A percentile compares a stretch with the other conserved stretches of the same genome.
Evolutionary conservation across 208 protist genomes (phyloP).

Genomic region (Leishmania major): DNA sequence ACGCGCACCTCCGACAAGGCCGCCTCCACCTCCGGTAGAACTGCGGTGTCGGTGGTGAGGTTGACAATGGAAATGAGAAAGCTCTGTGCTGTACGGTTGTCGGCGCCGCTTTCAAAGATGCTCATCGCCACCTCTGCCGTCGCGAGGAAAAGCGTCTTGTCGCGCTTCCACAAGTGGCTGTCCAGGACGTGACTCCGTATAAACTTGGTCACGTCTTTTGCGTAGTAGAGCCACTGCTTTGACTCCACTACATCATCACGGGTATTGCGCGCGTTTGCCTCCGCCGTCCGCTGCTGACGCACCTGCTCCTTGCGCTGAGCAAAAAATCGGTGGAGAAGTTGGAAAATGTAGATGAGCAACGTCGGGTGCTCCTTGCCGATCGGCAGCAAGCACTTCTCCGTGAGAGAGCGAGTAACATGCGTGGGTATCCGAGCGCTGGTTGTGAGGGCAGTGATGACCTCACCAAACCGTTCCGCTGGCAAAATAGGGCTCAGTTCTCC

Average conservation of each 20-base stretch:
- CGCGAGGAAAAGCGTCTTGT: slow-evolving; percentile 31
- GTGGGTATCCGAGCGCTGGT: slow-evolving; percentile 27
- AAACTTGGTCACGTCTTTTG: slow-evolving; percentile 67
- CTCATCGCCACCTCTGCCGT: slow-evolving; percentile 41
- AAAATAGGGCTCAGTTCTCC: slow-evolving; percentile 56
- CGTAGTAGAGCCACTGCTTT: slow-evolving; percentile 70
- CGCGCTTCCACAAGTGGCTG: slow-evolving; percentile 30
- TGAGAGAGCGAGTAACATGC: slow-evolving; percentile 49
- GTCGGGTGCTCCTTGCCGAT: slow-evolving; percentile 41
- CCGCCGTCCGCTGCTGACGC: slow-evolving; percentile 1
- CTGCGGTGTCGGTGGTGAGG: slow-evolving; percentile 19
- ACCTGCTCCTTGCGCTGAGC: slow-evolving; percentile 17
- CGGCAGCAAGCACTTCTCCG: slow-evolving; percentile 59
- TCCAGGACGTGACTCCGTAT: slow-evolving; percentile 57
- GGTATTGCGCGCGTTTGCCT: neutral
- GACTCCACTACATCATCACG: slow-evolving; percentile 56
- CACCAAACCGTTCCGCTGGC: slow-evolving; percentile 41
- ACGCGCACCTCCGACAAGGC: slow-evolving; percentile 36
- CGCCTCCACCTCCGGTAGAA: slow-evolving; percentile 18
- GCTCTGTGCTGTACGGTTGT: slow-evolving; percentile 35
- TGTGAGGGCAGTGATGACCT: slow-evolving; percentile 45
- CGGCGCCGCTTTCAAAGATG: slow-evolving; percentile 48
- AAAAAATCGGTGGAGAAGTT: slow-evolving; percentile 46
- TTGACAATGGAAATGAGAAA: slow-evolving; percentile 47
- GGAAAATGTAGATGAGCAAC: slow-evolving; percentile 48